Percentiles rank a stretch among this genome's conserved stretches.
Evolutionary conservation across 345 rosid species (phyloP).

Genomic region (Fremontodendron californicum): DNA sequence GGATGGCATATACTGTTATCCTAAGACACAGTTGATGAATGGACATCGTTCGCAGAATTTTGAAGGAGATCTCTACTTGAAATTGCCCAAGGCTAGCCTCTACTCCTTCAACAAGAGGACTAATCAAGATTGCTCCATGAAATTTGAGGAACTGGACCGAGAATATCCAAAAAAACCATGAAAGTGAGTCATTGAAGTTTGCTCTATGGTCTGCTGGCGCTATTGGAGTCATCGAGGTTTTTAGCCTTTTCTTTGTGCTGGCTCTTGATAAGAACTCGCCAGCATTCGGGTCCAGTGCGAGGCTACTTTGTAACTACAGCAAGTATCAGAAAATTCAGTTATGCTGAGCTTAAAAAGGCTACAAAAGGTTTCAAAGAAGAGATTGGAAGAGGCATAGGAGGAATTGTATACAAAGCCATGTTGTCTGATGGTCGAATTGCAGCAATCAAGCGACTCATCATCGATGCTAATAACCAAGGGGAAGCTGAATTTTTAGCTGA

Average conservation of each 20-base stretch:
- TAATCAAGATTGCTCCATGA: not conserved
- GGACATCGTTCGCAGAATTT: constrained; percentile 20
- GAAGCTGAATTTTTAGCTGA: constrained; percentile 7
- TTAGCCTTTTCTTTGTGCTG: not conserved
- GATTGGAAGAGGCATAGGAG: not conserved
- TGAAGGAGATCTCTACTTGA: constrained; percentile 20
- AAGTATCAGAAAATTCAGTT: not conserved
- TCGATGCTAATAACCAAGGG: constrained; percentile 1
- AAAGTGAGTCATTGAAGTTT: not conserved
- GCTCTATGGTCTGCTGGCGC: not conserved
- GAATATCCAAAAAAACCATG: not conserved
- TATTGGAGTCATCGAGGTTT: not conserved
- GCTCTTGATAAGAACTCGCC: not conserved
- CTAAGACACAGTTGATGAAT: constrained; percentile 19
- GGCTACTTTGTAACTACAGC: not conserved
- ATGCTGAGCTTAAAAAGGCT: not conserved
- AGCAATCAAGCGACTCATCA: constrained; percentile 4
- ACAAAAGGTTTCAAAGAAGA: constrained; percentile 2
- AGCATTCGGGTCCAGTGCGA: not conserved
- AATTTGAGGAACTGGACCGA: not conserved
- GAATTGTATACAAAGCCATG: not conserved
- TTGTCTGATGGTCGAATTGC: not conserved
- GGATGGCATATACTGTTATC: constrained; percentile 13
- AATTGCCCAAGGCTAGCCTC: constrained; percentile 17
- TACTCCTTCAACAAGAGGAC: not conserved